Conservation (phyloP, 2,329 filamentous ascomycete species). For the Talaromyces sp. region DNA sequence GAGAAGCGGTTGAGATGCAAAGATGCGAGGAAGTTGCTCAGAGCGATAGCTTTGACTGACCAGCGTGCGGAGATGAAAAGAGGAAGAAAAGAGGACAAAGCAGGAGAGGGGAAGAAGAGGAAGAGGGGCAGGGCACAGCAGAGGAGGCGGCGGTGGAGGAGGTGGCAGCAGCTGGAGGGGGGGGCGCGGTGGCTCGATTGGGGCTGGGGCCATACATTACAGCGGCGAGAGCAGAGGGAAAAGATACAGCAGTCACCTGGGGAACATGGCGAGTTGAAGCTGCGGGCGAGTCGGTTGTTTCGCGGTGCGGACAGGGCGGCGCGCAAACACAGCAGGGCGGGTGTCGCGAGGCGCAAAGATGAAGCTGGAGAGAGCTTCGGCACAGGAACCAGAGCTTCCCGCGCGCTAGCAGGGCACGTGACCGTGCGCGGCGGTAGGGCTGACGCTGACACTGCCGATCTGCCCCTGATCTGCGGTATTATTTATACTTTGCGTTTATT, state of each 20-base stretch:
- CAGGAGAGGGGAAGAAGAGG: background rate
- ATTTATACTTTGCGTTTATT: too few species aligned
- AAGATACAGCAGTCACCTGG: background rate
- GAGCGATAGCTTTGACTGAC: background rate
- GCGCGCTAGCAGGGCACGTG: slow-evolving; percentile 6
- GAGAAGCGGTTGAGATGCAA: background rate
- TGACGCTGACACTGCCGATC: background rate
- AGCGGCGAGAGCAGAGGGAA: background rate
- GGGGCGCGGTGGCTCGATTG: slow-evolving; percentile 3
- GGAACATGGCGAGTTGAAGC: background rate
- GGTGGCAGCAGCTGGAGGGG: background rate
- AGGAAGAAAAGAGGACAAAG: background rate
- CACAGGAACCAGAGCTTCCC: background rate
- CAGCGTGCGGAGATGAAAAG: background rate
- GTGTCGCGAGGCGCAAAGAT: background rate
- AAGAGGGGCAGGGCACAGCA: background rate
- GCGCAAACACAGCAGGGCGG: slow-evolving; percentile 1
- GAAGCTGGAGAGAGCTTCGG: slow-evolving; percentile 8
- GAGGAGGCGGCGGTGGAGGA: background rate
- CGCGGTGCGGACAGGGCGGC: background rate
- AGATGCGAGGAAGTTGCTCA: background rate
- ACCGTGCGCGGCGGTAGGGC: background rate
- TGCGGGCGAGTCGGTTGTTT: background rate
- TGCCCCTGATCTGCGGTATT: background rate
- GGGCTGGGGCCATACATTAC: slow-evolving; percentile 7